These are phyloP conservation scores for Thalassiosira ordinaria DNA, from an alignment of 352 stramenopile species.

Conservation along the genomic window DNA sequence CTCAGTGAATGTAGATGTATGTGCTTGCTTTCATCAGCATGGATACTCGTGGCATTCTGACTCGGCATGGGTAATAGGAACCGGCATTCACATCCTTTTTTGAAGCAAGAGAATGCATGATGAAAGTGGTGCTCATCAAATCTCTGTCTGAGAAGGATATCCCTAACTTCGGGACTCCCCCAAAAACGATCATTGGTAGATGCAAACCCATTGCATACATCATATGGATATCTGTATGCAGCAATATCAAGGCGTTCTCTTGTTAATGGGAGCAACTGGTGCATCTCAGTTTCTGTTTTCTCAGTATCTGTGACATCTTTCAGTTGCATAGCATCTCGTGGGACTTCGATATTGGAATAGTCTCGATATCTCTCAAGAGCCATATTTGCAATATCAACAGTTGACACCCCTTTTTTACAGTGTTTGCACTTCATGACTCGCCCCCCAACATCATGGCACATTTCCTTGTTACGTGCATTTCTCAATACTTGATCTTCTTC, in stretches of 20 bases:
- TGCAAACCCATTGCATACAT: slow-evolving; percentile 13
- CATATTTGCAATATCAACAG: slow-evolving; percentile 13
- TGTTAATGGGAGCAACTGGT: background rate
- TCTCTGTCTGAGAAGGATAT: slow-evolving; percentile 9
- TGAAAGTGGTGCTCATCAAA: slow-evolving; percentile 34
- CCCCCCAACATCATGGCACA: slow-evolving; percentile 1
- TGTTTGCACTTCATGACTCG: slow-evolving; percentile 13
- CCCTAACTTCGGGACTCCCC: slow-evolving; percentile 16
- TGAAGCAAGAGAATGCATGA: slow-evolving; percentile 41
- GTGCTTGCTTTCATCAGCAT: too few relatives aligned
- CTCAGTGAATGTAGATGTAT: too few relatives aligned
- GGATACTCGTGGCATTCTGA: too few relatives aligned
- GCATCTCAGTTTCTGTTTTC: background rate
- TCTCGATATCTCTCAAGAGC: slow-evolving; percentile 10
- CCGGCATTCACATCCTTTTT: slow-evolving; percentile 36
- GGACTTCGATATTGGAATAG: too few relatives aligned
- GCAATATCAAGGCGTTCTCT: slow-evolving; percentile 16
- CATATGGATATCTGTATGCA: slow-evolving; percentile 25
- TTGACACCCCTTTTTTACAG: background rate
- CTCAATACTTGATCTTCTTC: background rate
- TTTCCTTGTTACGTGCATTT: slow-evolving; percentile 12
- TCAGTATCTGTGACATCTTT: background rate
- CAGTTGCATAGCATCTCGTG: too few relatives aligned
- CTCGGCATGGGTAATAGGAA: slow-evolving; percentile 27
- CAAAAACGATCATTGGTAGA: slow-evolving; percentile 21